Evolutionary conservation across 2,329 filamentous ascomycete genomes (phyloP).

Genomic region (Aspergillus latus): DNA sequence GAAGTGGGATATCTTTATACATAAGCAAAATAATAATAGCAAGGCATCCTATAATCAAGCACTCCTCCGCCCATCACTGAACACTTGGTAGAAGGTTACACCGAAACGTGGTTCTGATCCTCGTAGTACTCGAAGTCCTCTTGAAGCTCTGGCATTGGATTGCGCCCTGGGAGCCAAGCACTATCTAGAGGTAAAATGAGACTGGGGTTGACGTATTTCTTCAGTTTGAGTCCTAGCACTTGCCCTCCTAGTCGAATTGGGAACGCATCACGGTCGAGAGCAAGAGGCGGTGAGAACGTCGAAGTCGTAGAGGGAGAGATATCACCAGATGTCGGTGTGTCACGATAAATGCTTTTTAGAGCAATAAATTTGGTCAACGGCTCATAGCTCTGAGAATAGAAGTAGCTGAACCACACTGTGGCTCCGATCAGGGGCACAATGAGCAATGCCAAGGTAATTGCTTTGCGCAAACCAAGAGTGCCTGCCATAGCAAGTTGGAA

Average conservation of each 20-base stretch:
- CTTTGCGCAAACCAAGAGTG: conserved; percentile 71
- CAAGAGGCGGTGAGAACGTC: conserved; percentile 42
- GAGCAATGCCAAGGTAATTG: conserved; percentile 70
- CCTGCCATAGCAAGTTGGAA: conserved; percentile 92
- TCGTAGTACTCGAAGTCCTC: conserved; percentile 20
- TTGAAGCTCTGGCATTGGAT: conserved; percentile 20
- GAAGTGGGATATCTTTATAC: conserved; percentile 10
- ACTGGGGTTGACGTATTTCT: conserved; percentile 50
- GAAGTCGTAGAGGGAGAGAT: conserved; percentile 39
- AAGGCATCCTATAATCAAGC: conserved; percentile 4
- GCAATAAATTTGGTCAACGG: conserved; percentile 92
- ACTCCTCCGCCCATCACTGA: background rate
- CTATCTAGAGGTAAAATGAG: conserved; percentile 45
- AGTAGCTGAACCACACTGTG: conserved; percentile 87
- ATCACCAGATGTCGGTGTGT: conserved; percentile 50
- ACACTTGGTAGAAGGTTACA: conserved; percentile 2
- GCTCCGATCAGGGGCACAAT: conserved; percentile 73
- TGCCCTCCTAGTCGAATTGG: conserved; percentile 42
- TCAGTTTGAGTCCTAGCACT: conserved; percentile 41
- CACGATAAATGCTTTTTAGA: conserved; percentile 74
- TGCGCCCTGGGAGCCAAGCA: conserved; percentile 43
- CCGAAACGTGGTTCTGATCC: conserved; percentile 15
- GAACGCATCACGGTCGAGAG: conserved; percentile 45
- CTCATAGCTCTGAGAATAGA: conserved; percentile 77
- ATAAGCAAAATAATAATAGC: background rate